These are phyloP conservation scores for Penicillium freii DNA, from an alignment of 2,329 filamentous ascomycete genomes.

Conservation along the genomic window DNA sequence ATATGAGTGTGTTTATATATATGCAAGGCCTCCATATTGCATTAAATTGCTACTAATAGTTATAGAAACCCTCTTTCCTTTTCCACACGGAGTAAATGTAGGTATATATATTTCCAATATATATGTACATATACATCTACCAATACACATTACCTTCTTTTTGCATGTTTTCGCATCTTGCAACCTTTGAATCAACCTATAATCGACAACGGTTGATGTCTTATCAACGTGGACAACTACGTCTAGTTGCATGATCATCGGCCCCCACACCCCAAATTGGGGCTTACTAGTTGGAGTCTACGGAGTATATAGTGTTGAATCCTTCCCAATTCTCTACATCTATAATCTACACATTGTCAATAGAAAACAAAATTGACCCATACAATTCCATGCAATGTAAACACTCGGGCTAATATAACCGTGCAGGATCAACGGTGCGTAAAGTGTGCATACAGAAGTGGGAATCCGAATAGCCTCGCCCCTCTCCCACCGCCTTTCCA, in stretches of 20 bases:
- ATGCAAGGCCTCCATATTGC: not conserved
- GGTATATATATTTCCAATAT: not conserved
- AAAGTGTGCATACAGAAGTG: slow-evolving; percentile 1
- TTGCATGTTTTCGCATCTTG: not conserved
- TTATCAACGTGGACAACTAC: not conserved
- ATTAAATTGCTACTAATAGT: not conserved
- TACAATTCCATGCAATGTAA: not conserved
- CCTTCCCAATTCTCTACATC: not conserved
- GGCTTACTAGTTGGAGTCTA: not conserved
- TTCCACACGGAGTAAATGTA: not conserved
- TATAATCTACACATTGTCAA: not conserved
- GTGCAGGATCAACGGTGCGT: slow-evolving; percentile 8
- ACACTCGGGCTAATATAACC: slow-evolving; percentile 4
- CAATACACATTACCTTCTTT: not conserved
- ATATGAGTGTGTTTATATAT: too few relatives aligned
- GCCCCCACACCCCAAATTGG: slow-evolving; percentile 4
- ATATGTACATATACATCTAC: not conserved
- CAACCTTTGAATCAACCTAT: not conserved
- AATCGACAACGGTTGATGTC: not conserved
- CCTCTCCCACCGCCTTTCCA: slow-evolving; percentile 34
- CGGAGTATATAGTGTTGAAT: not conserved
- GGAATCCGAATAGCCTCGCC: slow-evolving; percentile 28
- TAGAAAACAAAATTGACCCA: not conserved
- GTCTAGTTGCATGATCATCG: slow-evolving; percentile 3
- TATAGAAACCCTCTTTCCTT: not conserved